Percentiles rank a stretch among this genome's conserved stretches.
phyloP scores from a whole-genome alignment of 2,329 filamentous ascomycete genomes.

The Pleurostoma richardsiae region DNA sequence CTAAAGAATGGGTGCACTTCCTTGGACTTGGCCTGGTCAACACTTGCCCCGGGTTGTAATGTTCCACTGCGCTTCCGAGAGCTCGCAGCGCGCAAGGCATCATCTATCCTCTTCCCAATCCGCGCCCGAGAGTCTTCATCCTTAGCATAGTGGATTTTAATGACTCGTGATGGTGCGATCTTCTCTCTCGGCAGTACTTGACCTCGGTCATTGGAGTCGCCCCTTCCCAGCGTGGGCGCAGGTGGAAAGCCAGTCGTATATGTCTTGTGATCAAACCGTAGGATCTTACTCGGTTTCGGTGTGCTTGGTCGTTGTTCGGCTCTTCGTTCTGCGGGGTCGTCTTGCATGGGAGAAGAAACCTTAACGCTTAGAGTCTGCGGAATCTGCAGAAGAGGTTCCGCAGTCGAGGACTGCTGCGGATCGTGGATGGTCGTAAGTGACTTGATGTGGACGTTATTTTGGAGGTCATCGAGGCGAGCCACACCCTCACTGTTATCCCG shows the following conservation, averaged over 20 bases:
- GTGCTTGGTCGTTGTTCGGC: neutral
- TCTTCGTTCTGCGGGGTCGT: too few relatives aligned
- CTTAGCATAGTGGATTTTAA: constrained; percentile 55
- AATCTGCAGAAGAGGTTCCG: too few relatives aligned
- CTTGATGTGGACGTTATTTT: too few relatives aligned
- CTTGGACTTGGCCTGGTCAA: constrained; percentile 9
- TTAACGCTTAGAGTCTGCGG: too few relatives aligned
- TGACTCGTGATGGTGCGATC: constrained; percentile 28
- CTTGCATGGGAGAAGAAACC: too few relatives aligned
- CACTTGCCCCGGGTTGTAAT: constrained; percentile 14
- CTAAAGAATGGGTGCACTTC: constrained; percentile 61
- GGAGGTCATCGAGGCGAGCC: too few relatives aligned
- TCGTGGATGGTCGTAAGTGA: too few relatives aligned
- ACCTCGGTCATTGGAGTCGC: constrained; percentile 8
- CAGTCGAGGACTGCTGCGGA: too few relatives aligned
- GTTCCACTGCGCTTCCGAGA: constrained; percentile 18
- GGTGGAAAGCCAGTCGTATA: constrained; percentile 60
- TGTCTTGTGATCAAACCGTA: constrained; percentile 54
- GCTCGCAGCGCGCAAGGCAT: constrained; percentile 44
- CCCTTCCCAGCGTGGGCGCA: constrained; percentile 37
- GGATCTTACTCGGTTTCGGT: constrained; percentile 37
- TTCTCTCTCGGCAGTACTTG: constrained; percentile 4
- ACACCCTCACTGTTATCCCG: too few relatives aligned
- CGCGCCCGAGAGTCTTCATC: constrained; percentile 36
- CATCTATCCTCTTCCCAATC: constrained; percentile 57